A percentile compares a stretch with the other conserved stretches of the same genome.
Conservation (phyloP, 257 asterid genomes). For the Galeopsis tetrahit region DNA sequence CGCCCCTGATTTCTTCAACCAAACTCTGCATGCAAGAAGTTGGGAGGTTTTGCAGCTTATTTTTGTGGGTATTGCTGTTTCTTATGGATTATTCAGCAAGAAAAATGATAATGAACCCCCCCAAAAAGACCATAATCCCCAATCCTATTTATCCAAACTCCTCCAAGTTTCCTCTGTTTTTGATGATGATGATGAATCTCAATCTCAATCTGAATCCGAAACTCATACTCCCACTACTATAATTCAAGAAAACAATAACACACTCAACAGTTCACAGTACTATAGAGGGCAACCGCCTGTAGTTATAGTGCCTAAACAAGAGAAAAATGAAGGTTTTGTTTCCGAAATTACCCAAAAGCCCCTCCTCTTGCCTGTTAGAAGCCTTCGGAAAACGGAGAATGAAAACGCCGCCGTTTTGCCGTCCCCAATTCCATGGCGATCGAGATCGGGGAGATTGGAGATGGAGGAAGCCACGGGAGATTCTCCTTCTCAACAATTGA, state of each 20-base stretch:
- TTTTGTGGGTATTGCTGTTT: constrained; percentile 92
- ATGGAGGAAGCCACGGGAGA: constrained; percentile 45
- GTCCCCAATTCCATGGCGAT: constrained; percentile 92
- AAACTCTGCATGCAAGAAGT: constrained; percentile 59
- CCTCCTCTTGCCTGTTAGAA: constrained; percentile 80
- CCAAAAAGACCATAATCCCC: constrained; percentile 54
- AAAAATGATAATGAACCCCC: constrained; percentile 59
- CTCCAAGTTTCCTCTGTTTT: constrained; percentile 91
- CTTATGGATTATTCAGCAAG: constrained; percentile 89
- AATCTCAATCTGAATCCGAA: constrained; percentile 20
- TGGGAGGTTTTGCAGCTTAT: constrained; percentile 94
- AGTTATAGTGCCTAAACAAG: constrained; percentile 50
- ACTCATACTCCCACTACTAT: constrained; percentile 23
- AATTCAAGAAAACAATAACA: constrained; percentile 56
- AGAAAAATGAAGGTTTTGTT: constrained; percentile 22
- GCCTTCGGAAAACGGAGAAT: constrained; percentile 40
- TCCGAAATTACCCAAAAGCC: constrained; percentile 66
- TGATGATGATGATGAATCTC: constrained; percentile 64
- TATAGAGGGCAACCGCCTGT: constrained; percentile 74
- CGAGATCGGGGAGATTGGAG: constrained; percentile 79
- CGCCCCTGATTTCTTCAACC: constrained; percentile 74
- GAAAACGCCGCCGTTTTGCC: constrained; percentile 64
- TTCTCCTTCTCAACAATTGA: background rate
- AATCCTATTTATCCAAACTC: constrained; percentile 63
- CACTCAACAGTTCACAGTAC: constrained; percentile 71